Evolutionary conservation across 176 grass and related monocot species (phyloP), one percentile per base, ranked within the genome.

Genomic region (Carex cristatella): DNA sequence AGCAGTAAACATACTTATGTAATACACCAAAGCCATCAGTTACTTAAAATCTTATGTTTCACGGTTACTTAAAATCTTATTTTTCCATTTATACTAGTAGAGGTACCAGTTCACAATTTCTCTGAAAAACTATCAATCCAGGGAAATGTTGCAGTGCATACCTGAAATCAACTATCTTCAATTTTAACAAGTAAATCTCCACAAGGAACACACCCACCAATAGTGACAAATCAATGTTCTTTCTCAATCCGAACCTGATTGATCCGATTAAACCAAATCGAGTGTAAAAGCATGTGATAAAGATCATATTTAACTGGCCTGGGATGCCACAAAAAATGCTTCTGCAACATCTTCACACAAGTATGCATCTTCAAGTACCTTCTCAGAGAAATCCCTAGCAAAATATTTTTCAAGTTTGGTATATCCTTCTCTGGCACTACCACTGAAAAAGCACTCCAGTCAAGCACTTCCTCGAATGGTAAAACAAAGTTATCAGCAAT

Each of bases 221-320:
- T 18, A 44, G 23, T 10, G 44, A 81, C 5, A 63, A 38, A 11
- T 44, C 66, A 65, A 18, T 31, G 51, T 18, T 78, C 74, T 42
- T 85, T 73, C 18, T 90, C 54, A 28, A 95, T 19, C 65, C 87
- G 63, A 33, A 90, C 75, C 62, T 94, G 88, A 70, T 94, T 94
- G 2, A 97, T 61, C 76, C 94, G 89, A 19, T 87, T 92, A 55
- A 89, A 78, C 94, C 94, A 97, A 89, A 97, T 94, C 13, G 94
- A 97, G 80, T 97, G 94, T 77, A 97, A 83, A 83, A 97, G 92
- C 90, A 97, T 97, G 88, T 97, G 88, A 86, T 94, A 97, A 33
- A 97, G 56, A 83, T 97, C 94, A 60, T 94, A 94, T 81, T 91
- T 91, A n/a, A 94, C 10, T 0, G 94, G 91, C 79, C 84, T 97